Evolutionary conservation across 805 yeast species (phyloP).

Genomic region (Dipodascus geniculatus): DNA sequence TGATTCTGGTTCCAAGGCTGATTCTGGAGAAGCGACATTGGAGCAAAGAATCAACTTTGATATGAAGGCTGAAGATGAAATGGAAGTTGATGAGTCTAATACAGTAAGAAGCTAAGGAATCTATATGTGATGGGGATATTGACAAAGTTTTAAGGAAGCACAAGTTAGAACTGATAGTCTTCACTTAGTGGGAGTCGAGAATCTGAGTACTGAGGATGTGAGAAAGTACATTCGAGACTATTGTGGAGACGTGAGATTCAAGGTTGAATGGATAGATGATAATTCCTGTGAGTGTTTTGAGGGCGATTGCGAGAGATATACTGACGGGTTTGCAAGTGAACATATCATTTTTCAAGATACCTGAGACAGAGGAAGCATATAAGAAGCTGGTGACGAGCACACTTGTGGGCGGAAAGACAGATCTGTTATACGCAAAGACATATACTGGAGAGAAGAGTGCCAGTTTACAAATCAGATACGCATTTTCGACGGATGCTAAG

Average conservation of each 20-base stretch:
- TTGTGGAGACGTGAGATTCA: conserved; percentile 27
- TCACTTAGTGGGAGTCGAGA: conserved; percentile 49
- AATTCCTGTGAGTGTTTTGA: conserved; percentile 24
- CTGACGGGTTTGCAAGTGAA: conserved; percentile 25
- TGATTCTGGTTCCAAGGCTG: neutral
- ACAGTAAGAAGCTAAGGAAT: neutral
- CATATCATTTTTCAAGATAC: conserved; percentile 36
- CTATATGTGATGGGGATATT: neutral
- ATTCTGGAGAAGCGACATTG: neutral
- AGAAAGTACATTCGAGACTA: conserved; percentile 41
- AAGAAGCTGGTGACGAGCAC: conserved; percentile 19
- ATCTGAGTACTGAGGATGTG: conserved; percentile 47
- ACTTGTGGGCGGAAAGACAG: conserved; percentile 12
- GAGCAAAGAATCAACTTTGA: neutral
- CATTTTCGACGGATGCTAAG: conserved; percentile 45
- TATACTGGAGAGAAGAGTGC: conserved; percentile 26
- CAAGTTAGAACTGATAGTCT: conserved; percentile 35
- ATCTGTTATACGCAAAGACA: conserved; percentile 23
- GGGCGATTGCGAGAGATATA: conserved; percentile 1
- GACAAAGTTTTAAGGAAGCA: neutral
- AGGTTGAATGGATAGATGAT: conserved; percentile 59
- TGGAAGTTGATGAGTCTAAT: neutral
- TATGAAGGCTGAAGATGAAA: neutral
- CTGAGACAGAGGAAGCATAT: conserved; percentile 30
- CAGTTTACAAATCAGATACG: conserved; percentile 35